These are phyloP conservation scores for Daldinia bambusicola DNA, from an alignment of 495 filamentous ascomycete genomes.

Conservation along the genomic window DNA sequence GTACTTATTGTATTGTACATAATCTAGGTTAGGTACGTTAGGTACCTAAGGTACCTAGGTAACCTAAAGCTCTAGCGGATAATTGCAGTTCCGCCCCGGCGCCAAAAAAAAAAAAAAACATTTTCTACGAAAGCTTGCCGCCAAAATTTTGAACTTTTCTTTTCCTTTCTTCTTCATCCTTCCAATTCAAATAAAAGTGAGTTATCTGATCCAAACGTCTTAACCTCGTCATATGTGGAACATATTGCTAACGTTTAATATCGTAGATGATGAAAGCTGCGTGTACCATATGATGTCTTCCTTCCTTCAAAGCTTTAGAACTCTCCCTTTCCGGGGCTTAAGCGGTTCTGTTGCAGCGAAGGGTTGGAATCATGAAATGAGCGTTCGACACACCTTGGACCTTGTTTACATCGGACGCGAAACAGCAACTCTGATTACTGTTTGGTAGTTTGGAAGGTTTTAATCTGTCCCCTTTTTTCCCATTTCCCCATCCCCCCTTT, in stretches of 20 bases:
- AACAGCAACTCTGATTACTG: slow-evolving; percentile 92
- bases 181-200: slow-evolving; percentile 95
- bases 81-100: slow-evolving; percentile 36
- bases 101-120: slow-evolving; percentile 18
- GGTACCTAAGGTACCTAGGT: not conserved
- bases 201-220: slow-evolving; percentile 48
- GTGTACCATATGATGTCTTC: slow-evolving; percentile 89
- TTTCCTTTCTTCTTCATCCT: slow-evolving; percentile 82
- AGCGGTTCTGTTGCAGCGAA: slow-evolving; percentile 81
- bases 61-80: slow-evolving; percentile 12
- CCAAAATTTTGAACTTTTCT: slow-evolving; percentile 48
- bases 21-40: too few species aligned
- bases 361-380: slow-evolving; percentile 85
- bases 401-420: slow-evolving; percentile 97
- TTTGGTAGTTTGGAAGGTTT: slow-evolving; percentile 51
- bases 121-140: slow-evolving; percentile 4
- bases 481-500: not conserved
- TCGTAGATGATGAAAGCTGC: slow-evolving; percentile 98
- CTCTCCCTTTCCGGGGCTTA: slow-evolving; percentile 86
- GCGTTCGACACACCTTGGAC: slow-evolving; percentile 97
- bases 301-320: slow-evolving; percentile 71
- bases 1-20: too few species aligned
- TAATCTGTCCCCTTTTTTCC: slow-evolving; percentile 15
- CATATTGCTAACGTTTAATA: slow-evolving; percentile 55
- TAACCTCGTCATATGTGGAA: slow-evolving; percentile 12